Conservation (phyloP, 106 monocot genomes). For the Dendrobium officinale region DNA sequence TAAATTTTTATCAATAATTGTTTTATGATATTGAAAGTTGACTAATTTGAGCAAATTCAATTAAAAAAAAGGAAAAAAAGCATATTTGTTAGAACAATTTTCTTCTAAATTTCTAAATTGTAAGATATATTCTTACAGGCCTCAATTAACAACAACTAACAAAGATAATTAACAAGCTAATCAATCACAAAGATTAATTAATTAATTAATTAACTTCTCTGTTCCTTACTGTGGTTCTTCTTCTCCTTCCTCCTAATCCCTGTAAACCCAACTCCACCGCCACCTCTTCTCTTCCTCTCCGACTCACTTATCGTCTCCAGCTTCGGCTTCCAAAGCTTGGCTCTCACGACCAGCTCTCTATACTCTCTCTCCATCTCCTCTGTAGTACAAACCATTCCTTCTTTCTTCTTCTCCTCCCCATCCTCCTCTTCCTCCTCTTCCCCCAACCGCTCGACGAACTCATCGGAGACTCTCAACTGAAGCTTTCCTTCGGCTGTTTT, state of each 20-base stretch:
- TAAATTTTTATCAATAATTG: too few species aligned
- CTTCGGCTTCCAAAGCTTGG: slow-evolving; percentile 59
- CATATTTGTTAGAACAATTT: too few species aligned
- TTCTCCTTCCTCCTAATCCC: background rate
- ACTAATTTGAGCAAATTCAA: too few species aligned
- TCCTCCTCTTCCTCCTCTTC: slow-evolving; percentile 3
- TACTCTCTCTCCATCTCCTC: slow-evolving; percentile 73
- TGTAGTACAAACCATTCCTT: slow-evolving; percentile 33
- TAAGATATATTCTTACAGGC: too few species aligned
- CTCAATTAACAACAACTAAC: background rate
- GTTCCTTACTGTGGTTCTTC: background rate
- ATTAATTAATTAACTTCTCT: background rate
- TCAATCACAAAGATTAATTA: background rate
- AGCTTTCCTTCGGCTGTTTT: slow-evolving; percentile 46
- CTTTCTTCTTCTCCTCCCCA: background rate
- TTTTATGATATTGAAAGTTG: too few species aligned
- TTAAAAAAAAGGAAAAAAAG: too few species aligned
- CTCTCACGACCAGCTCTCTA: slow-evolving; percentile 38
- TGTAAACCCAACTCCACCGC: background rate
- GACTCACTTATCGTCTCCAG: slow-evolving; percentile 50
- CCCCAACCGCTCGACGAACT: slow-evolving; percentile 12
- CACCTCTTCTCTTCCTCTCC: background rate
- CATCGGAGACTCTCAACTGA: slow-evolving; percentile 54
- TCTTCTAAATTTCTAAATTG: too few species aligned
- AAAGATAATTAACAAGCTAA: background rate